phyloP scores from a whole-genome alignment of 805 yeast species.

The Saturnispora sanitii region DNA sequence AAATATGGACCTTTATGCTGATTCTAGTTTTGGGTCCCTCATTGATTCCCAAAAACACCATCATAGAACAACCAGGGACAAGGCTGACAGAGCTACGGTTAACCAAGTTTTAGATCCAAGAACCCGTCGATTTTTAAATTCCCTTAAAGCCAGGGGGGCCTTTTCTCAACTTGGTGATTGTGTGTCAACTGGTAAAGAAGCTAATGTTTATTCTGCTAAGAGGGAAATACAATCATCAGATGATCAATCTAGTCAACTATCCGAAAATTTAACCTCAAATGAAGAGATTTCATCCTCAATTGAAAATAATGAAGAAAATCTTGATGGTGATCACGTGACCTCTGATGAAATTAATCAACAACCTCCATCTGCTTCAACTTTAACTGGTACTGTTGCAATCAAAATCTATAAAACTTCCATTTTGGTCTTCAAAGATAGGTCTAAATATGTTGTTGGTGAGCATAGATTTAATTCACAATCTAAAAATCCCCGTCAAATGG shows the following conservation, averaged over 20 bases:
- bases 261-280: no score
- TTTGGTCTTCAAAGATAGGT: constrained; percentile 93
- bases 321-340: neutral
- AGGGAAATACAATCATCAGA: no score
- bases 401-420: constrained; percentile 95
- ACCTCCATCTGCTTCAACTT: neutral
- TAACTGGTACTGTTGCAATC: constrained; percentile 28
- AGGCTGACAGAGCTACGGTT: constrained; percentile 91
- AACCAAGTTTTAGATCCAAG: constrained; percentile 96
- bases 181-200: constrained; percentile 94
- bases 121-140: constrained; percentile 73
- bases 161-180: constrained; percentile 87
- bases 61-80: constrained; percentile 60
- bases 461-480: constrained; percentile 77
- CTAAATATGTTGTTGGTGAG: constrained; percentile 93
- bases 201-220: constrained; percentile 92
- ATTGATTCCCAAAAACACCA: constrained; percentile 7
- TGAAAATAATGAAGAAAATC: neutral
- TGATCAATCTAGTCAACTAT: no score
- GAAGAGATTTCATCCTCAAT: no score
- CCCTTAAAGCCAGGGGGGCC: constrained; percentile 73
- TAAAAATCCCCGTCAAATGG: constrained; percentile 95
- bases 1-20: constrained; percentile 1
- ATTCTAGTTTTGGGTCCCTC: constrained; percentile 2
- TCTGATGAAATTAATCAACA: neutral